Evolutionary conservation across 78 protist genomes (phyloP).

Genomic region (Cavenderia fasciculata): DNA sequence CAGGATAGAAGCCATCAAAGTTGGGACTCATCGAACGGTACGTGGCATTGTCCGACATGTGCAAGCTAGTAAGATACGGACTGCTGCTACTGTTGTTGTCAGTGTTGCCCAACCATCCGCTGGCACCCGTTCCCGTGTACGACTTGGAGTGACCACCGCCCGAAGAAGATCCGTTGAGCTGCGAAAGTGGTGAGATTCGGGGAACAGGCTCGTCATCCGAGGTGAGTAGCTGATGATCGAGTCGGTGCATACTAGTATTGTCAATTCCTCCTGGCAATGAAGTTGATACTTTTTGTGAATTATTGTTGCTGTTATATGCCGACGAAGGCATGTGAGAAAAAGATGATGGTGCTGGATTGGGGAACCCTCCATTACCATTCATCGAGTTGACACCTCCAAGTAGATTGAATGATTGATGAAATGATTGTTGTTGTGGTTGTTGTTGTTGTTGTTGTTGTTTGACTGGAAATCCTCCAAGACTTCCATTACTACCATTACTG

Average conservation of each 20-base stretch:
- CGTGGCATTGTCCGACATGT: neutral
- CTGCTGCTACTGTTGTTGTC: neutral
- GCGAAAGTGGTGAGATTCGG: too few relatives aligned
- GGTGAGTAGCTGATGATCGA: too few relatives aligned
- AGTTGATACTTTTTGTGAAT: constrained; percentile 1
- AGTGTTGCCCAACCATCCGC: neutral
- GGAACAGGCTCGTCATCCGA: too few relatives aligned
- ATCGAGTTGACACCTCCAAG: neutral
- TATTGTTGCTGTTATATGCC: neutral
- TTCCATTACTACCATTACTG: too few relatives aligned
- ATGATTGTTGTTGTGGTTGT: neutral
- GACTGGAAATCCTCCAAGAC: neutral
- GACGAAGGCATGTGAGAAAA: neutral
- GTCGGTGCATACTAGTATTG: neutral
- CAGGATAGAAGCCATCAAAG: neutral
- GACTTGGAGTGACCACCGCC: too few relatives aligned
- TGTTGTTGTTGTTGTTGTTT: constrained; percentile 3
- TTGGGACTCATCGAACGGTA: neutral
- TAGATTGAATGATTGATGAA: neutral
- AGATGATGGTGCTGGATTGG: neutral
- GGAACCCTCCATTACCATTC: neutral
- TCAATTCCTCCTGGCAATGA: neutral
- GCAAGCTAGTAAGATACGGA: neutral
- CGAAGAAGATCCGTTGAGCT: too few relatives aligned
- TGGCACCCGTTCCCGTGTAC: neutral